Evolutionary conservation across 2,329 filamentous ascomycete genomes (phyloP).

Genomic region (Chrysoporthe deuterocubensis): DNA sequence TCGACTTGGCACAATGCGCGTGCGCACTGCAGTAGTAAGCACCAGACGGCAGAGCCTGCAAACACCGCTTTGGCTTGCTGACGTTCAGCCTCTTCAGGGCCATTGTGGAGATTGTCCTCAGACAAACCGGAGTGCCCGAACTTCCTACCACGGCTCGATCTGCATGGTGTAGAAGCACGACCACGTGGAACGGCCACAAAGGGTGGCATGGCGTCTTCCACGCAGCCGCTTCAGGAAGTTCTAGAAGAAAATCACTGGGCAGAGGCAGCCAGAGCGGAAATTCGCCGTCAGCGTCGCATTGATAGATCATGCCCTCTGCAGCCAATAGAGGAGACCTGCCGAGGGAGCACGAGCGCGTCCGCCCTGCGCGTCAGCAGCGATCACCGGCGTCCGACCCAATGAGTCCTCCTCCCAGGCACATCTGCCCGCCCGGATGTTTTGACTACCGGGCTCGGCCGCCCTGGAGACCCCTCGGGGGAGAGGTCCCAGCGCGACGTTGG

Average conservation of each 20-base stretch:
- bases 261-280: background rate
- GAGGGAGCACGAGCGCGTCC: constrained; percentile 8
- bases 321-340: constrained; percentile 1
- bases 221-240: background rate
- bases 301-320: background rate
- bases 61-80: background rate
- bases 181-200: constrained; percentile 3
- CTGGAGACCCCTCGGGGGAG: background rate
- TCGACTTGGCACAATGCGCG: background rate
- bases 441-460: constrained; percentile 16
- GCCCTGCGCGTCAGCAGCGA: constrained; percentile 8
- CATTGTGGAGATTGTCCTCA: background rate
- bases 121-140: background rate
- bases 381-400: background rate
- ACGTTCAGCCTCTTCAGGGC: background rate
- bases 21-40: background rate
- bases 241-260: background rate
- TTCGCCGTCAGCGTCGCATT: constrained; percentile 6
- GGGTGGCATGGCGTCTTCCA: constrained; percentile 4
- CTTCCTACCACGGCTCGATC: background rate
- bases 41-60: background rate
- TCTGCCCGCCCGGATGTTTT: background rate
- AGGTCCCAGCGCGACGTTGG: constrained; percentile 6
- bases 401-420: background rate
- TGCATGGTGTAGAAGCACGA: constrained; percentile 2